Conservation (phyloP, 108 stramenopile genomes). For the Asterionellopsis glacialis region DNA sequence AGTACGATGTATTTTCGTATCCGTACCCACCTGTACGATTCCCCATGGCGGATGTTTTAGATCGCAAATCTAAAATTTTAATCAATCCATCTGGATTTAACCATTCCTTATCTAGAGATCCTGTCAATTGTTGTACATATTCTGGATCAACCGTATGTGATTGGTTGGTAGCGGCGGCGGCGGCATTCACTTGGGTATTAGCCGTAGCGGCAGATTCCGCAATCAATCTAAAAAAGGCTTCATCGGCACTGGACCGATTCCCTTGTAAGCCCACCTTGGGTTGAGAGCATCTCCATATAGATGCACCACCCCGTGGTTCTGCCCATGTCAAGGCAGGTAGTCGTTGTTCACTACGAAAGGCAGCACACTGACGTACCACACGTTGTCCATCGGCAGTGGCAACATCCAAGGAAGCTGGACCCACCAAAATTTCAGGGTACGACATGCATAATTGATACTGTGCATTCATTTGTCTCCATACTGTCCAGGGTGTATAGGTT, state of each 20-base stretch:
- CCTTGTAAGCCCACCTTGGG: constrained; percentile 95
- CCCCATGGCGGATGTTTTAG: constrained; percentile 79
- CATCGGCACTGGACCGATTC: constrained; percentile 84
- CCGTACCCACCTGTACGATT: constrained; percentile 87
- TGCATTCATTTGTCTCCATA: constrained; percentile 52
- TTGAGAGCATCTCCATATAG: constrained; percentile 93
- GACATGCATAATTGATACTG: constrained; percentile 77
- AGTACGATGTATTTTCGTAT: constrained; percentile 87
- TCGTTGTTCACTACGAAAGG: constrained; percentile 86
- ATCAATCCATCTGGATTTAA: constrained; percentile 47
- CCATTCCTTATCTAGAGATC: constrained; percentile 19
- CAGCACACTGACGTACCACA: constrained; percentile 63
- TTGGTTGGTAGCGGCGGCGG: constrained; percentile 22
- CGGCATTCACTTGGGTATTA: constrained; percentile 20
- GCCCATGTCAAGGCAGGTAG: constrained; percentile 91
- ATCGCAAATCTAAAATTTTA: constrained; percentile 88
- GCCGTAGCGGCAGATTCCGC: constrained; percentile 65
- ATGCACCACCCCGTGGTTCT: constrained; percentile 53
- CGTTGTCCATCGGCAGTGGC: constrained; percentile 42
- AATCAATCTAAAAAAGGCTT: constrained; percentile 68
- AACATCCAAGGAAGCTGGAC: constrained; percentile 67
- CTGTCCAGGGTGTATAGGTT: constrained; percentile 37
- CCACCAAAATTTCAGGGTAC: constrained; percentile 87
- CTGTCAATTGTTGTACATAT: constrained; percentile 34
- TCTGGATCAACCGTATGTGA: constrained; percentile 20